Conservation (phyloP, 192 early-diverging fungal genomes). For the Coemansia sp. region DNA sequence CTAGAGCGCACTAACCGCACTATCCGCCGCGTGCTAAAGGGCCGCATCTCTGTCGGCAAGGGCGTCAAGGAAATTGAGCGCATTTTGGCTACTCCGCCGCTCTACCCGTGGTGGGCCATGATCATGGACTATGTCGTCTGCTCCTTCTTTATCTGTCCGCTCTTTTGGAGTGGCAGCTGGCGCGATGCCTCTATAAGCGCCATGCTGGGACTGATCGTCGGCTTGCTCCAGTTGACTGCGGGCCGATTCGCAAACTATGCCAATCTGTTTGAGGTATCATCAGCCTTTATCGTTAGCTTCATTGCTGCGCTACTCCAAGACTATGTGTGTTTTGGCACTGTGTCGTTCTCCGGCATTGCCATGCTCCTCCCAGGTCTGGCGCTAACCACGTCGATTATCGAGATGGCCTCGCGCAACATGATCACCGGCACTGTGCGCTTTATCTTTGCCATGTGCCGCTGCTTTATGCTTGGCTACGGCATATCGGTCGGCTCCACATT, state of each 20-base stretch:
- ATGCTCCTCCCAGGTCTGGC: conserved; percentile 73
- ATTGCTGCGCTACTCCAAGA: conserved; percentile 63
- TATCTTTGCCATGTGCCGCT: conserved; percentile 77
- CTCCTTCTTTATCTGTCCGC: conserved; percentile 63
- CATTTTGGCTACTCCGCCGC: conserved; percentile 59
- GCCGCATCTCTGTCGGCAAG: conserved; percentile 64
- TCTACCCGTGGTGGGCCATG: conserved; percentile 65
- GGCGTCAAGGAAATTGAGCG: conserved; percentile 65
- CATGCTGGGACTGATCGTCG: conserved; percentile 60
- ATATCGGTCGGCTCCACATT: conserved; percentile 66
- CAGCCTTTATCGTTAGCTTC: conserved; percentile 65
- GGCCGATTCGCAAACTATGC: conserved; percentile 63
- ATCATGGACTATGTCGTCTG: conserved; percentile 59
- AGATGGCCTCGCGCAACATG: conserved; percentile 85
- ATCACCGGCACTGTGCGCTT: conserved; percentile 86
- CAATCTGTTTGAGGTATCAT: conserved; percentile 75
- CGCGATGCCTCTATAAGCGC: conserved; percentile 63
- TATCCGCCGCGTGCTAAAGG: conserved; percentile 66
- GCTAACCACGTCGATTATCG: conserved; percentile 84
- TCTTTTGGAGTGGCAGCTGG: conserved; percentile 75
- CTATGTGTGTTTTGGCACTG: conserved; percentile 66
- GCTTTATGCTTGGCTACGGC: conserved; percentile 78
- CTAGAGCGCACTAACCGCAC: conserved; percentile 65
- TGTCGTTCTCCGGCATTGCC: conserved; percentile 64
- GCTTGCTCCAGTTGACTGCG: conserved; percentile 64